Evolutionary conservation across 2,329 filamentous ascomycete genomes (phyloP), one percentile per base, ranked within the genome.

Genomic region (Byssochlamys sp.): DNA sequence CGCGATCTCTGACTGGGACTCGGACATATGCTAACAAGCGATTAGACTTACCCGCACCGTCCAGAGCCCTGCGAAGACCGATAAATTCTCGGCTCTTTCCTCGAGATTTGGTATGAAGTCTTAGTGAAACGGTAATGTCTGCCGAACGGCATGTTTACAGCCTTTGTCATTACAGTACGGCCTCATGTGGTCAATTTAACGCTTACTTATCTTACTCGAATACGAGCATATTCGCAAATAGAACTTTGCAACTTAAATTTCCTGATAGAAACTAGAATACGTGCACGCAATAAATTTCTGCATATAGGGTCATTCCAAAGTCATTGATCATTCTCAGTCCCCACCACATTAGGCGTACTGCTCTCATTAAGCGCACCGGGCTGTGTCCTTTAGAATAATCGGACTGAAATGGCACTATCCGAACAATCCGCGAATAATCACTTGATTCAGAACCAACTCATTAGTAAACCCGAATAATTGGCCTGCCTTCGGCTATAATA

Each of bases 31-130:
- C 63, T 68, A 58, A 69, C 56, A 19, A 39, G 55, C 39, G 5
- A 12, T 59, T 66, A 88, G 85, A 67, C 80, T 90, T 61, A 88
- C 85, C 19, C 79, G 84, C 52, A 80, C 82, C 1, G 77, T 86
- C 9, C 82, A 84, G 65, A 81, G 77, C 58, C 78, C 84, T 5
- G 77, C 75, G 56, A 82, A 82, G 65, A 78, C 79, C 31, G 83
- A 87, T 53, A 86, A 87, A 50, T 82, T 90, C 59, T 80, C 84
- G 54, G 86, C 87, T 59, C 83, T 90, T 65, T 88, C 87, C n/a
- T 88, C 86, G 31, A 81, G 88, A 61, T 90, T 90, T 66, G 87
- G 86, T 53, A 84, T 87, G 75, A 81, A 80, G 56, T 68, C 61
- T 45, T 65, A 60, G 58, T 48, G 58, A 35, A 5, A 53, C 57